Percentiles rank a stretch among this genome's conserved stretches.
Conservation (phyloP, 345 rosid genomes). For the Eucalyptus virginea region DNA sequence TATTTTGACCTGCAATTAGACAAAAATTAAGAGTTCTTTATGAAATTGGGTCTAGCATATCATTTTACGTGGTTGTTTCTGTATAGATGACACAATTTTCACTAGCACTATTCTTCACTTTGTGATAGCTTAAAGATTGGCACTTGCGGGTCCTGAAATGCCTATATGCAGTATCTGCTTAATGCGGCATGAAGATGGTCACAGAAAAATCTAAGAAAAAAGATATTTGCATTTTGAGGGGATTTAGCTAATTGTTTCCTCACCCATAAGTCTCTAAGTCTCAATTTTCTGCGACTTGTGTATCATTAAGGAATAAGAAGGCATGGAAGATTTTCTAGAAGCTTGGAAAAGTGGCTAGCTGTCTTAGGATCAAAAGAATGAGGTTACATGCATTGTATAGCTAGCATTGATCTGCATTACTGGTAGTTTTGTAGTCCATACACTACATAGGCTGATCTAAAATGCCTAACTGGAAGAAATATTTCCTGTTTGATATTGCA, state of each 20-base stretch:
- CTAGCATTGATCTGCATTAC: neutral
- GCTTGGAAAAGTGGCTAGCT: neutral
- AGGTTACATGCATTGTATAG: neutral
- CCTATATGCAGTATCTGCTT: neutral
- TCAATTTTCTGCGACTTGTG: neutral
- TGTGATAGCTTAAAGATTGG: neutral
- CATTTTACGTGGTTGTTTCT: neutral
- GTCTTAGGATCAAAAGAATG: neutral
- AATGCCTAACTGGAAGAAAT: neutral
- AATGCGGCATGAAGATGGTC: neutral
- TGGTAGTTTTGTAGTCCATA: neutral
- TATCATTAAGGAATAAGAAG: neutral
- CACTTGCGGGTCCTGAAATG: neutral
- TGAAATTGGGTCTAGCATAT: neutral
- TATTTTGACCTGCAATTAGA: neutral
- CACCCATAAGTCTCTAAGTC: neutral
- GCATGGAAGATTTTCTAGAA: neutral
- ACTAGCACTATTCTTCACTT: neutral
- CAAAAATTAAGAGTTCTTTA: neutral
- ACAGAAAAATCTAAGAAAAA: neutral
- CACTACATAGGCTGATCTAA: neutral
- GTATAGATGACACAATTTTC: neutral
- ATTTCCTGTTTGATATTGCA: neutral
- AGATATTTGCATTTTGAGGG: neutral
- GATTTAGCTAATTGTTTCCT: neutral